These are phyloP conservation scores for Kalmusia sp. DNA, from an alignment of 2,329 filamentous ascomycete genomes.

Conservation along the genomic window DNA sequence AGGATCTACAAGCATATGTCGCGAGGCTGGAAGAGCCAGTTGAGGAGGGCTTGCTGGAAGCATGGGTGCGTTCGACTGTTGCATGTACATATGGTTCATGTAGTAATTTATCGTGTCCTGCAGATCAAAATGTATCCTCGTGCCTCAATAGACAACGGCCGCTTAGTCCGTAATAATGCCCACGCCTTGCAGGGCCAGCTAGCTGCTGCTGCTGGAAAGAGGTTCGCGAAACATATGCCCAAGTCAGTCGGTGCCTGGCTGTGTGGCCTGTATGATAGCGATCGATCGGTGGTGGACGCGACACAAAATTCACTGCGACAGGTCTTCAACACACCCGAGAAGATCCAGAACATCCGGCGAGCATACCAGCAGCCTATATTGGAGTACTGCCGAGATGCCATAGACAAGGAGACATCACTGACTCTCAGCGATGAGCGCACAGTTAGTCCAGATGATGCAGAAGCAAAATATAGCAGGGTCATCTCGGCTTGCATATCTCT, in stretches of 20 bases:
- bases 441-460: slow-evolving; percentile 82
- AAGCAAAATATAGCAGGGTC: slow-evolving; percentile 85
- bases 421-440: slow-evolving; percentile 90
- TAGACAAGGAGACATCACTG: slow-evolving; percentile 76
- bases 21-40: slow-evolving; percentile 66
- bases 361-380: slow-evolving; percentile 82
- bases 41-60: slow-evolving; percentile 84
- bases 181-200: slow-evolving; percentile 75
- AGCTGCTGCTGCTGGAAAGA: slow-evolving; percentile 70
- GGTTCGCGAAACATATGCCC: slow-evolving; percentile 81
- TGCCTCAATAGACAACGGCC: slow-evolving; percentile 86
- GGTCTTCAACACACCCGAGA: slow-evolving; percentile 82
- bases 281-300: slow-evolving; percentile 76
- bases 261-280: slow-evolving; percentile 85
- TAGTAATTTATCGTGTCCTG: slow-evolving; percentile 44
- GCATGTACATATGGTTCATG: slow-evolving; percentile 40
- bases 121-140: slow-evolving; percentile 88
- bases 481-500: slow-evolving; percentile 65
- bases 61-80: slow-evolving; percentile 72
- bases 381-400: slow-evolving; percentile 79
- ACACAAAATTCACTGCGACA: slow-evolving; percentile 77
- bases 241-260: slow-evolving; percentile 88
- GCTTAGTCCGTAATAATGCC: slow-evolving; percentile 85
- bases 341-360: slow-evolving; percentile 77
- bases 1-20: slow-evolving; percentile 77